Conservation (phyloP, 1,284 basidiomycete species). For the Papiliotrema nemorosa region DNA sequence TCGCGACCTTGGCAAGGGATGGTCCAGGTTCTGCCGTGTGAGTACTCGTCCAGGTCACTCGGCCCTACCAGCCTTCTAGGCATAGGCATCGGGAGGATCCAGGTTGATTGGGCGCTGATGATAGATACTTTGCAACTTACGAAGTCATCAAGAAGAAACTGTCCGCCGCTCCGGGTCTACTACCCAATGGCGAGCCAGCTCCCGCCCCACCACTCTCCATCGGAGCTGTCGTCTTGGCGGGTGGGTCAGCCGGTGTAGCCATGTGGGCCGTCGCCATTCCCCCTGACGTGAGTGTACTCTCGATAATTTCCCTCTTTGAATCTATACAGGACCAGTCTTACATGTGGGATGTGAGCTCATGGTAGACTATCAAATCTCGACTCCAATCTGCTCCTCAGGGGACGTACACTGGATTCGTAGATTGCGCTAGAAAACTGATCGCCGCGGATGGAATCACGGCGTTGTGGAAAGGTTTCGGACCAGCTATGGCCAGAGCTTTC, state of each 20-base stretch:
- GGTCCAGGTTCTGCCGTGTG: constrained; percentile 95
- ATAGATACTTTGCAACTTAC: constrained; percentile 94
- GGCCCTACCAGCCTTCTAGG: too few relatives aligned
- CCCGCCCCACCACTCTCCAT: constrained; percentile 80
- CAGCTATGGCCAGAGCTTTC: constrained; percentile 82
- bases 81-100: not conserved
- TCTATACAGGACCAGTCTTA: too few relatives aligned
- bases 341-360: constrained; percentile 4
- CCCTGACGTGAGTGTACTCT: constrained; percentile 67
- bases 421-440: constrained; percentile 89
- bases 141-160: constrained; percentile 87
- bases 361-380: constrained; percentile 93
- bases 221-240: constrained; percentile 82
- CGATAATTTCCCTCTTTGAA: too few relatives aligned
- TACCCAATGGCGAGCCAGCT: constrained; percentile 58
- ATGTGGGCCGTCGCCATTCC: constrained; percentile 98
- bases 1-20: constrained; percentile 88
- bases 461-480: constrained; percentile 95
- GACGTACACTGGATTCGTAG: constrained; percentile 89
- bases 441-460: constrained; percentile 84
- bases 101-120: not conserved
- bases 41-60: constrained; percentile 41
- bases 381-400: constrained; percentile 95
- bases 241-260: constrained; percentile 90
- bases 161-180: constrained; percentile 34